Evolutionary conservation across 345 rosid species (phyloP), one percentile per base, ranked within the genome.

Genomic region (Clausena lansium): DNA sequence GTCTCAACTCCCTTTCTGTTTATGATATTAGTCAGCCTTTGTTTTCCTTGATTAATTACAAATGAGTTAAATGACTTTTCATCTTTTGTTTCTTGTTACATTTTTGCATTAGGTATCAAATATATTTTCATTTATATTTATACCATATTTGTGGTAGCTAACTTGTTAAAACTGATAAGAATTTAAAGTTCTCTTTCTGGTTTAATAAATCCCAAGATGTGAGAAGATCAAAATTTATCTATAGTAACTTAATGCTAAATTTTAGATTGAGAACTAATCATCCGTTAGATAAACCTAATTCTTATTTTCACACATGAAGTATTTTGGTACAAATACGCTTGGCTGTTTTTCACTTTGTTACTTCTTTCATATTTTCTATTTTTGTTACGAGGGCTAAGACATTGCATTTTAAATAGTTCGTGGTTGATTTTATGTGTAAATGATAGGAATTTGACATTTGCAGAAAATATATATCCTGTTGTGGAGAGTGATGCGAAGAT

Each of bases 391-490:
- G 20, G 38, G 17, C 67, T 59, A 59, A 36, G 35, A 13, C 14
- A 73, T 73, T 38, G n/a, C 24, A 15, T 36, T 60, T 13, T 54
- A 17, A 15, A 32, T 25, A 22, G 52, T 69, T 73, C 50, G 27
- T 58, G 25, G 20, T 70, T 54, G 67, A 67, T 70, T 74, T 14
- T n/a, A 35, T 70, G 52, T 79, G 76, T 76, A 41, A 32, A 36
- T 77, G 74, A 80, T 50, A 15, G 65, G 59, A 39, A 30, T 85
- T 78, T 57, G 71, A n/a, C 70, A 9, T 52, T 55, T 77, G 84
- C 92, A 91, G 98, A 84, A 80, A 80, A 77, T 77, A 73, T 71
- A 45, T 75, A 45, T 75, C 75, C 81, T 52, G 78, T 45, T 30
- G 67, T 17, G 19, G 83, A 78, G 79, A 70, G 58, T 28, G 80